Evolutionary conservation across 768 basidiomycete genomes (phyloP), one percentile per base, ranked within the genome.

Genomic region (Psilocybe cubensis): DNA sequence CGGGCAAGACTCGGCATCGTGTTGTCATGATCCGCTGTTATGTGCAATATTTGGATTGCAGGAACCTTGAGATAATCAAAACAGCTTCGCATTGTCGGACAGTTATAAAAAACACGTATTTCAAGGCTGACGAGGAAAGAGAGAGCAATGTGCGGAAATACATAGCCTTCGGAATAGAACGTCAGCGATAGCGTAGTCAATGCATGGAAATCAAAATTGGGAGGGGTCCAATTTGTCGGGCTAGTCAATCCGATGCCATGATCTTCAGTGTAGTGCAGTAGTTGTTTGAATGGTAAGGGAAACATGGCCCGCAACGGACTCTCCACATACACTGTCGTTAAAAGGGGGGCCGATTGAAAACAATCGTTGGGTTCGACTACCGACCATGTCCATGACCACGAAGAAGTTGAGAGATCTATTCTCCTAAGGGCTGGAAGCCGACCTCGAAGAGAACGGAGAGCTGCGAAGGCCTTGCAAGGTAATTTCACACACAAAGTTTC

Each of bases 31-130:
- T 42, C 41, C n/a, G 57, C 51, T 11, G 64, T 40, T 17, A 64
- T 45, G 20, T 50, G 25, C 12, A 69, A 63, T 21, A 66, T 63
- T 21, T 70, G 58, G 25, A 70, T 59, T 14, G 58, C 54, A 4
- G 68, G 68, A 31, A 68, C 44, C 6, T 57, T 60, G 43, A 70
- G 57, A 41, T 64, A 57, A 49, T 64, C 56, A 24, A 66, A 54
- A 24, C 57, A 62, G 38, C 42, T 51, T 5, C 47, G 49, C 35
- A 59, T 43, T 6, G 59, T 57, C 17, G 44, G 9, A 40, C 54
- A 56, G 33, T 62, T 57, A 44, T 65, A 66, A 23, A 63, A 62
- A 52, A 38, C 11, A n/a, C 14, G 35, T 38, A 69, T 58, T 7
- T 63, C 54, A 6, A 70, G 45, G 42, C 53, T 63, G 14, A 45